phyloP scores from a whole-genome alignment of 2,329 filamentous ascomycete genomes.

The Didymella exigua region DNA sequence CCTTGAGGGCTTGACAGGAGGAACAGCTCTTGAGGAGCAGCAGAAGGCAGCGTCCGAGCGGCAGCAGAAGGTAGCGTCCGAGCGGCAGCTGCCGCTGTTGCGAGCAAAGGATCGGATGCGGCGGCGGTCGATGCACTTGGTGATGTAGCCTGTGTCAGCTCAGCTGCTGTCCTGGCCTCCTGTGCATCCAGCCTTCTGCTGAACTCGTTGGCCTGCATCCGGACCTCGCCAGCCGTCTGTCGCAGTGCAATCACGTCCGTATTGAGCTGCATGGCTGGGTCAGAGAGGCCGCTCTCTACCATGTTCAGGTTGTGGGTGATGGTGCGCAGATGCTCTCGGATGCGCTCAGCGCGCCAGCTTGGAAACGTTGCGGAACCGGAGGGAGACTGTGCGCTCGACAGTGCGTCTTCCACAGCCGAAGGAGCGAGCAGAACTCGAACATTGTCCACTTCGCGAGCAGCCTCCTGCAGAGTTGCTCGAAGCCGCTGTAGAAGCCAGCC shows the following conservation, averaged over 20 bases:
- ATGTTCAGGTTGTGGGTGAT: slow-evolving; percentile 33
- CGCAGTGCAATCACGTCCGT: slow-evolving; percentile 39
- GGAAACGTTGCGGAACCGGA: slow-evolving; percentile 22
- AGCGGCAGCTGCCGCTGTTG: slow-evolving; percentile 7
- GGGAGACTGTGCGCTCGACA: slow-evolving; percentile 7
- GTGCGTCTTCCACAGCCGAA: slow-evolving; percentile 14
- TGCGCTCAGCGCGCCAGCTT: slow-evolving; percentile 37
- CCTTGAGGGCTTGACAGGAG: slow-evolving; percentile 46
- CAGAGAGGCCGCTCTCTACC: slow-evolving; percentile 35
- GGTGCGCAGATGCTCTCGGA: slow-evolving; percentile 34
- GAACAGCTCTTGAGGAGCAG: slow-evolving; percentile 39
- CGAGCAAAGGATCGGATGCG: slow-evolving; percentile 8
- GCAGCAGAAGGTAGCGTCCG: slow-evolving; percentile 20
- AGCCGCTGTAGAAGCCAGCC: slow-evolving; percentile 28
- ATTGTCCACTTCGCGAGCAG: slow-evolving; percentile 43
- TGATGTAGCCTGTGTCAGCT: not conserved
- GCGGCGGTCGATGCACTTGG: slow-evolving; percentile 3
- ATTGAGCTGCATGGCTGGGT: slow-evolving; percentile 36
- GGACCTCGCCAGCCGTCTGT: slow-evolving; percentile 34
- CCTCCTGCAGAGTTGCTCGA: slow-evolving; percentile 30
- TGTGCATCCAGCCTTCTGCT: slow-evolving; percentile 28
- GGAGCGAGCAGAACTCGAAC: slow-evolving; percentile 28
- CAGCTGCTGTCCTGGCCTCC: slow-evolving; percentile 2
- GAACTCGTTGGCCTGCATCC: slow-evolving; percentile 32
- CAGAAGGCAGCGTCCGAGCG: slow-evolving; percentile 19